A percentile compares a stretch with the other conserved stretches of the same genome.
These are phyloP conservation scores for Cadophora malorum DNA, from an alignment of 2,329 filamentous ascomycete genomes.

Conservation along the genomic window DNA sequence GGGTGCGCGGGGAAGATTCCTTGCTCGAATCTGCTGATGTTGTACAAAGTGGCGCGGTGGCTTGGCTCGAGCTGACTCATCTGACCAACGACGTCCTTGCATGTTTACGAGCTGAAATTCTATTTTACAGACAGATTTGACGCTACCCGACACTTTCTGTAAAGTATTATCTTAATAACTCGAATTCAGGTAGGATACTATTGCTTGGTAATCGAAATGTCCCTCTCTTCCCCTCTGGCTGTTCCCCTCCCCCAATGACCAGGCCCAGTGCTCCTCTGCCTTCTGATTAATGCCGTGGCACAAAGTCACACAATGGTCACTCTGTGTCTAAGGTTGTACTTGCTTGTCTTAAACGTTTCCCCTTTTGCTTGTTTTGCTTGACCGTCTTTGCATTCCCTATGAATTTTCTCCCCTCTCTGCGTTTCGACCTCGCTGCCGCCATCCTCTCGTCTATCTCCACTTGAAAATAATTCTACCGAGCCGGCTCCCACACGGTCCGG, in stretches of 20 bases:
- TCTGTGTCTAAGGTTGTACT: neutral
- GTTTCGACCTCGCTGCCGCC: neutral
- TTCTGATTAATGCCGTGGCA: constrained; percentile 6
- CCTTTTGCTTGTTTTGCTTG: constrained; percentile 3
- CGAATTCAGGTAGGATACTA: neutral
- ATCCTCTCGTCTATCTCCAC: constrained; percentile 8
- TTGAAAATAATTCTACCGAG: constrained; percentile 3
- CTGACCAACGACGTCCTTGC: neutral
- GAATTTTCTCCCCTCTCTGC: neutral
- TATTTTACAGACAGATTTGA: neutral
- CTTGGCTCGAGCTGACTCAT: constrained; percentile 15
- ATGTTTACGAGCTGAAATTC: neutral
- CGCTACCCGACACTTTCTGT: neutral
- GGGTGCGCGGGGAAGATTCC: neutral
- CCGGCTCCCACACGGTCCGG: constrained; percentile 7
- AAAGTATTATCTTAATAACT: neutral
- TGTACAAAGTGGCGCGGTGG: neutral
- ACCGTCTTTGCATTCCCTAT: constrained; percentile 4
- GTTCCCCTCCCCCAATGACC: too few relatives aligned
- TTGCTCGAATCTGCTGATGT: neutral
- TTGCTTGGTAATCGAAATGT: constrained; percentile 2
- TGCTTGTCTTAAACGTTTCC: constrained; percentile 5
- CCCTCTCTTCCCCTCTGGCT: neutral
- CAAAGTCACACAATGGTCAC: constrained; percentile 16
- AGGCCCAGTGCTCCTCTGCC: neutral